phyloP scores from a whole-genome alignment of 148 eudicot genomes.

The Cornus florida region DNA sequence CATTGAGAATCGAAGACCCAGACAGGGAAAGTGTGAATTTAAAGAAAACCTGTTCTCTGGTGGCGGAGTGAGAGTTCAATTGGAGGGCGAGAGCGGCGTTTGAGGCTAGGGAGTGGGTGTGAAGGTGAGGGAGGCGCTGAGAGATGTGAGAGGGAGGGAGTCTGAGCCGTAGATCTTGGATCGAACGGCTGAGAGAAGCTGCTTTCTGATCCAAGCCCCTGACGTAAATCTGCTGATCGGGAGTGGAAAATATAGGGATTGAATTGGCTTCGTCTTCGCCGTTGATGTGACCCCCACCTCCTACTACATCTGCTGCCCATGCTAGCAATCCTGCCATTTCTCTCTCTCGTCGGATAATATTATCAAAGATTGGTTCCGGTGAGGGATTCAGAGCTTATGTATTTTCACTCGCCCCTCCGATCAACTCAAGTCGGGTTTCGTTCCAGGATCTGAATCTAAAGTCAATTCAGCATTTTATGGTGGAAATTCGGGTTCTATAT shows the following conservation, averaged over 20 bases:
- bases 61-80: conserved; percentile 79
- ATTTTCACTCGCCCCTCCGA: too few relatives aligned
- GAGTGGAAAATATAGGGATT: conserved; percentile 75
- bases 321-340: conserved; percentile 86
- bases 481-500: too few relatives aligned
- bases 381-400: too few relatives aligned
- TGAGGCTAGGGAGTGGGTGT: conserved; percentile 94
- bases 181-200: conserved; percentile 60
- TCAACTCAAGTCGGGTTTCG: too few relatives aligned
- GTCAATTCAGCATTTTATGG: too few relatives aligned
- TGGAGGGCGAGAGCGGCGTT: conserved; percentile 86
- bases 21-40: background rate
- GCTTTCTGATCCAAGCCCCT: conserved; percentile 49
- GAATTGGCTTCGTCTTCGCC: conserved; percentile 44
- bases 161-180: conserved; percentile 83
- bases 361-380: too few relatives aligned
- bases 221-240: conserved; percentile 61
- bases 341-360: background rate
- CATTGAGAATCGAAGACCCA: background rate
- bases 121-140: conserved; percentile 83
- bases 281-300: conserved; percentile 41
- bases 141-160: conserved; percentile 87
- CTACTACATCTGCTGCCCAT: conserved; percentile 93
- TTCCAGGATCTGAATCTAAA: too few relatives aligned
- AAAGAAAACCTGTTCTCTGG: conserved; percentile 62